Conservation (phyloP, 2,329 filamentous ascomycete genomes). For the Aspergillus cejpii region DNA sequence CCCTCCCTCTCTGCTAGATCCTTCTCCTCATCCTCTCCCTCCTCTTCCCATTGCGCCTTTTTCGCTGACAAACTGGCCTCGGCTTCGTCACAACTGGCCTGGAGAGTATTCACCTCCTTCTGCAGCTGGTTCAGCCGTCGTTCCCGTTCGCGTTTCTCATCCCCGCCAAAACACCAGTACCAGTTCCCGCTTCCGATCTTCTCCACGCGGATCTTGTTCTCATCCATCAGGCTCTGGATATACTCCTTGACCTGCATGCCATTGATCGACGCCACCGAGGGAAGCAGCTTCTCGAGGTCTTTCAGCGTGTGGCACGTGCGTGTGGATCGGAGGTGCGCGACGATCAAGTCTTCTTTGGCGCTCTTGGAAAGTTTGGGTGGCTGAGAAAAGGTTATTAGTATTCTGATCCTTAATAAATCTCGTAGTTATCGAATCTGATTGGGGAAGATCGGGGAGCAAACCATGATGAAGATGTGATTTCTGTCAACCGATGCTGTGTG, state of each 20-base stretch:
- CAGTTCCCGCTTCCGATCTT: slow-evolving; percentile 66
- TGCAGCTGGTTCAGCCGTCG: slow-evolving; percentile 22
- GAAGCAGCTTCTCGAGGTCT: slow-evolving; percentile 60
- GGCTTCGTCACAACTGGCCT: slow-evolving; percentile 26
- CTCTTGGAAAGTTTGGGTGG: slow-evolving; percentile 52
- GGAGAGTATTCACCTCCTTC: slow-evolving; percentile 27
- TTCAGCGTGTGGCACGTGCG: slow-evolving; percentile 59
- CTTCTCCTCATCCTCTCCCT: slow-evolving; percentile 16
- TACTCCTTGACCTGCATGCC: slow-evolving; percentile 63
- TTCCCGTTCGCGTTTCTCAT: slow-evolving; percentile 48
- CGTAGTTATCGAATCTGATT: no score
- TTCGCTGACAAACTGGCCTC: slow-evolving; percentile 36
- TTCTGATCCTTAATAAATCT: no score
- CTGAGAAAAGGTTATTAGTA: slow-evolving; percentile 10
- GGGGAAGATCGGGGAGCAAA: background rate
- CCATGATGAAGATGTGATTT: background rate
- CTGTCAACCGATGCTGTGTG: background rate
- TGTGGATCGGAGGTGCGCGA: slow-evolving; percentile 54
- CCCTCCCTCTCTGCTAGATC: slow-evolving; percentile 16
- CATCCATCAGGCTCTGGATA: slow-evolving; percentile 55
- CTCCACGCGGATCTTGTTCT: slow-evolving; percentile 57
- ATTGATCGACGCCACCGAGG: slow-evolving; percentile 56
- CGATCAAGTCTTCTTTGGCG: slow-evolving; percentile 53
- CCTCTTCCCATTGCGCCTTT: slow-evolving; percentile 26
- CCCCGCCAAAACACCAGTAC: slow-evolving; percentile 62